phyloP scores from a whole-genome alignment of 2,329 filamentous ascomycete genomes.

The Rugonectria rugulosa region DNA sequence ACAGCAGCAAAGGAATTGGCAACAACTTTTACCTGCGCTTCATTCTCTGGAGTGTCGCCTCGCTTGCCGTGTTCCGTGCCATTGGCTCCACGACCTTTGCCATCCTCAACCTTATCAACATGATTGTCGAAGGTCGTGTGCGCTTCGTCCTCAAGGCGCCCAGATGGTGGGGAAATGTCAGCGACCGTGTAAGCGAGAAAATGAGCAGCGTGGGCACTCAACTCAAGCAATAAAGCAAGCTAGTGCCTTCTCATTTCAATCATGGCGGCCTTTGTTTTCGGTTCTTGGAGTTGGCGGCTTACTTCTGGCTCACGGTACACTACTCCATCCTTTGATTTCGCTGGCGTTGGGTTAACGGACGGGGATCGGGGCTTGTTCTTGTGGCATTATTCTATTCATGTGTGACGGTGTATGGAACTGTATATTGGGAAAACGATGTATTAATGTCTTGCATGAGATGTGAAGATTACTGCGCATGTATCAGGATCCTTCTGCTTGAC shows the following conservation, averaged over 20 bases:
- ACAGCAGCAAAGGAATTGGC: conserved; percentile 73
- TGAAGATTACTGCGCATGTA: not conserved
- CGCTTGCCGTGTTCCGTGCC: conserved; percentile 86
- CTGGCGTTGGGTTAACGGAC: conserved; percentile 4
- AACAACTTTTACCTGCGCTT: conserved; percentile 92
- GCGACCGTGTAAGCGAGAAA: conserved; percentile 55
- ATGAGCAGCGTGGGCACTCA: conserved; percentile 59
- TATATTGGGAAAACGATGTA: conserved; percentile 4
- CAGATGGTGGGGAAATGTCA: conserved; percentile 56
- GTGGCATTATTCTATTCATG: conserved; percentile 1
- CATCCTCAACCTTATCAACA: conserved; percentile 83
- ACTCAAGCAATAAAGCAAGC: conserved; percentile 44
- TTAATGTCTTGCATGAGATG: conserved; percentile 5
- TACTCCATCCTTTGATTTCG: not conserved
- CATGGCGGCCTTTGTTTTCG: conserved; percentile 19
- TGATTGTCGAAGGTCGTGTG: conserved; percentile 85
- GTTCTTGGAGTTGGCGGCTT: conserved; percentile 3
- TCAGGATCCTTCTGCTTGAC: not conserved
- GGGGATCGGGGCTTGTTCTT: too few relatives aligned
- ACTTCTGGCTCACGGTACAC: not conserved
- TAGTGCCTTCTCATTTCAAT: not conserved
- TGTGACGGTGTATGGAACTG: conserved; percentile 6
- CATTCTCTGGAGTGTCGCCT: conserved; percentile 91
- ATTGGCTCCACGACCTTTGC: conserved; percentile 83
- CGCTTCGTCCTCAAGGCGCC: conserved; percentile 63